Conservation (phyloP, 805 yeast species). For the Metschnikowia henanensis region DNA sequence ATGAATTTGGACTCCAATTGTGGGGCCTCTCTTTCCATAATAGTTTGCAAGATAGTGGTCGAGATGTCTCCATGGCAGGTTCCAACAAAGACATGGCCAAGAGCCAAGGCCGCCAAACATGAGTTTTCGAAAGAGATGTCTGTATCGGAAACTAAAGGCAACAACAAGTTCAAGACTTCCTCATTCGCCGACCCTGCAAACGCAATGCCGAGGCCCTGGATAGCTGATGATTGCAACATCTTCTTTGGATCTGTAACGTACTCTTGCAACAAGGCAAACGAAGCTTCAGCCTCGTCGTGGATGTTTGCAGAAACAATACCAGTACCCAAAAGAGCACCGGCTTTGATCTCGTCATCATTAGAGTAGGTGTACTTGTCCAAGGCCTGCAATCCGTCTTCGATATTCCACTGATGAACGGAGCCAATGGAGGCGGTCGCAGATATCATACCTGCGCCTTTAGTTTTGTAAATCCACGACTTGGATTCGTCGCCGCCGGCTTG, state of each 20-base stretch:
- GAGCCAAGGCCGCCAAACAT: slow-evolving; percentile 83
- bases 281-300: slow-evolving; percentile 94
- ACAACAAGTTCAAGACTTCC: slow-evolving; percentile 71
- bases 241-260: slow-evolving; percentile 66
- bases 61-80: slow-evolving; percentile 94
- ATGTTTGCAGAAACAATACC: slow-evolving; percentile 92
- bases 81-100: slow-evolving; percentile 95
- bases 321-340: slow-evolving; percentile 95
- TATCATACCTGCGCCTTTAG: slow-evolving; percentile 88
- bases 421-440: slow-evolving; percentile 93
- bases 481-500: slow-evolving; percentile 60
- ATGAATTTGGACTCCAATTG: slow-evolving; percentile 87
- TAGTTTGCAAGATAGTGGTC: slow-evolving; percentile 85
- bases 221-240: slow-evolving; percentile 73
- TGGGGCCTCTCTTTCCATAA: slow-evolving; percentile 77
- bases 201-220: slow-evolving; percentile 90
- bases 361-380: slow-evolving; percentile 88
- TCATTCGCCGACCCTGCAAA: slow-evolving; percentile 93
- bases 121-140: slow-evolving; percentile 75
- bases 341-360: slow-evolving; percentile 82
- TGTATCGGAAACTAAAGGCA: slow-evolving; percentile 81
- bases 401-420: slow-evolving; percentile 87
- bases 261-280: slow-evolving; percentile 82
- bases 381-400: slow-evolving; percentile 82
- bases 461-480: slow-evolving; percentile 84